phyloP scores from a whole-genome alignment of 2,329 filamentous ascomycete species.

The Ophiostoma australiae region DNA sequence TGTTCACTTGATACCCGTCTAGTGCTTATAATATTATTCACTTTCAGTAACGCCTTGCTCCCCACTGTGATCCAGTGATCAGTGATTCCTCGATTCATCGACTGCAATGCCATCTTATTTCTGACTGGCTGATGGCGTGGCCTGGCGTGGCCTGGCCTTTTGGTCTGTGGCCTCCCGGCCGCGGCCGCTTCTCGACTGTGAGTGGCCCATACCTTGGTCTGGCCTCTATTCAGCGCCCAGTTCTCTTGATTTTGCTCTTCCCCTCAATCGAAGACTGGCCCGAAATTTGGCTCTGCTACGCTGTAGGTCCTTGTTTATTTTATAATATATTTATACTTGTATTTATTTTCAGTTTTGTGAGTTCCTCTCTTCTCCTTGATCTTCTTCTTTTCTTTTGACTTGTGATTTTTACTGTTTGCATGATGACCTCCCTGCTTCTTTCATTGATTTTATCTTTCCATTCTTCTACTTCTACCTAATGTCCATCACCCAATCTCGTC shows the following conservation, averaged over 20 bases:
- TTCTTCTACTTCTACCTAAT: not conserved
- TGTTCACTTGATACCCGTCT: conserved; percentile 22
- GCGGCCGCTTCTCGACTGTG: not conserved
- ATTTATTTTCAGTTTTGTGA: no score
- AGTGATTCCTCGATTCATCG: not conserved
- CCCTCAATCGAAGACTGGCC: not conserved
- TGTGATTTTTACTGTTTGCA: not conserved
- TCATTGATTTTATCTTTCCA: not conserved
- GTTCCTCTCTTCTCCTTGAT: not conserved
- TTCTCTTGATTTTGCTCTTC: not conserved
- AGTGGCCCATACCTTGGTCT: not conserved
- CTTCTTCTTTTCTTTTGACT: not conserved
- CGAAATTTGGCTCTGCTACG: not conserved
- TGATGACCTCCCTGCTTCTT: not conserved
- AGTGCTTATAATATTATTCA: conserved; percentile 21
- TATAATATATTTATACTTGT: not conserved
- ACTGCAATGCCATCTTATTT: not conserved
- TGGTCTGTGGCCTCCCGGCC: not conserved
- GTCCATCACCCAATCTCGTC: not conserved
- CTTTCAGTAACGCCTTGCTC: not conserved
- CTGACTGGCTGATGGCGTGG: not conserved
- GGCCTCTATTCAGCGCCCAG: not conserved
- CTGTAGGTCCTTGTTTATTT: not conserved
- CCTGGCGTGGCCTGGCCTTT: not conserved
- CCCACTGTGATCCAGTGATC: not conserved